Percentiles rank a stretch among this genome's conserved stretches.
Conservation (phyloP, 176 grass and related monocot genomes). For the Lolium rigidum region DNA sequence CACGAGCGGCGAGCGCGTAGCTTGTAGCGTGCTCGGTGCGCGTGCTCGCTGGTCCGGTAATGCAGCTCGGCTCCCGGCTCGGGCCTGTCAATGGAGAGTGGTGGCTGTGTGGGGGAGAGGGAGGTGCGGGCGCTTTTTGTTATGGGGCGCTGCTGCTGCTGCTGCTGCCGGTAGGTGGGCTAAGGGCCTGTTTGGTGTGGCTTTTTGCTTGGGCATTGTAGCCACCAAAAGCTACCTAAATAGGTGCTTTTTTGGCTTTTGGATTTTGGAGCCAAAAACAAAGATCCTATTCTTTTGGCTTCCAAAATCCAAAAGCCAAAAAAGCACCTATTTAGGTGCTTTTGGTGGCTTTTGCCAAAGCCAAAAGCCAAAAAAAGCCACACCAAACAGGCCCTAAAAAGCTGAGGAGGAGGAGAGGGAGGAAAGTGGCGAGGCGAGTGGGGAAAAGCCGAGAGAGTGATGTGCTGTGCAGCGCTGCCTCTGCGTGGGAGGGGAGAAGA, state of each 20-base stretch:
- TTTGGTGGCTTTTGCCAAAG: no score
- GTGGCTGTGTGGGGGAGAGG: background rate
- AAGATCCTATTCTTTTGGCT: no score
- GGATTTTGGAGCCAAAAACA: no score
- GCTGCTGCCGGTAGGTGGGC: conserved; percentile 59
- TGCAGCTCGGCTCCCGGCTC: conserved; percentile 34
- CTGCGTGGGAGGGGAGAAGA: background rate
- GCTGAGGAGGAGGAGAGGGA: conserved; percentile 21
- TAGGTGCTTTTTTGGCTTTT: no score
- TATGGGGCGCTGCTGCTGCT: conserved; percentile 33
- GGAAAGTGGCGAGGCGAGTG: conserved; percentile 42
- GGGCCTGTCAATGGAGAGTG: background rate
- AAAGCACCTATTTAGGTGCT: no score
- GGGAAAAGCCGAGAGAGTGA: conserved; percentile 35
- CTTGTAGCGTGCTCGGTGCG: background rate
- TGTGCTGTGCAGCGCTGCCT: conserved; percentile 9
- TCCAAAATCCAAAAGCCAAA: no score
- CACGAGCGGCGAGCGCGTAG: conserved; percentile 25
- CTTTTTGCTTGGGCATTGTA: no score
- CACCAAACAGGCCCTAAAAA: no score
- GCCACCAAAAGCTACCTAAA: no score
- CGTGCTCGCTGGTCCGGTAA: conserved; percentile 34
- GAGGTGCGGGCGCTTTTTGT: conserved; percentile 57
- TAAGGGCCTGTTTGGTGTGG: no score
- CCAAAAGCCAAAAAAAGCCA: no score